phyloP scores from a whole-genome alignment of 208 protist genomes.

The Crithidia fasciculata region DNA sequence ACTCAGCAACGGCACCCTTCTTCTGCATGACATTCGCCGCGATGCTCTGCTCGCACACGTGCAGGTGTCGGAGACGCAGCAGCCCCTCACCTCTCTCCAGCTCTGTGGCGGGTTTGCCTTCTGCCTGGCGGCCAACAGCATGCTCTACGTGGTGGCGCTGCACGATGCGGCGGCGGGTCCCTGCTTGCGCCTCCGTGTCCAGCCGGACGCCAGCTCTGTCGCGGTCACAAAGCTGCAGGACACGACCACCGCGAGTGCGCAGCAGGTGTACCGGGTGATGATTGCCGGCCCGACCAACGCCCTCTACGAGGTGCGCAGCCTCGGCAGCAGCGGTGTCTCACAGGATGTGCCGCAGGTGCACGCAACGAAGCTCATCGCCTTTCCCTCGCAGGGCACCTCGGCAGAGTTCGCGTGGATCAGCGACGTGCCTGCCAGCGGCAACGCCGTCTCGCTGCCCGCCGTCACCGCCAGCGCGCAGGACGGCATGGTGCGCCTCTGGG shows the following conservation, averaged over 20 bases:
- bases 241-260: neutral
- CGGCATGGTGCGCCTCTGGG: conserved; percentile 79
- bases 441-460: conserved; percentile 28
- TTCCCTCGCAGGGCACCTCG: conserved; percentile 73
- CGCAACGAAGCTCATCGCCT: conserved; percentile 55
- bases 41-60: conserved; percentile 56
- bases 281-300: conserved; percentile 66
- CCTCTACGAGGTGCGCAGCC: conserved; percentile 46
- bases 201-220: conserved; percentile 55
- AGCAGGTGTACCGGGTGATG: conserved; percentile 48
- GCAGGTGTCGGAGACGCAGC: conserved; percentile 68
- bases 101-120: conserved; percentile 56
- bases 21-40: conserved; percentile 70
- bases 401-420: conserved; percentile 76
- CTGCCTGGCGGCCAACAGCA: conserved; percentile 52
- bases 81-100: conserved; percentile 52
- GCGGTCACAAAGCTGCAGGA: conserved; percentile 30
- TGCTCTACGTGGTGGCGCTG: conserved; percentile 55
- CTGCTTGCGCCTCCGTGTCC: conserved; percentile 43
- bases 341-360: conserved; percentile 29
- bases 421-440: neutral
- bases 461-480: conserved; percentile 78
- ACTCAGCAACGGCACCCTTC: conserved; percentile 77
- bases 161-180: conserved; percentile 28
- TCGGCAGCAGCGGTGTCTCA: conserved; percentile 6